These are phyloP conservation scores for Oenanthe javanica DNA, from an alignment of 140 eudicot genomes.

Conservation along the genomic window DNA sequence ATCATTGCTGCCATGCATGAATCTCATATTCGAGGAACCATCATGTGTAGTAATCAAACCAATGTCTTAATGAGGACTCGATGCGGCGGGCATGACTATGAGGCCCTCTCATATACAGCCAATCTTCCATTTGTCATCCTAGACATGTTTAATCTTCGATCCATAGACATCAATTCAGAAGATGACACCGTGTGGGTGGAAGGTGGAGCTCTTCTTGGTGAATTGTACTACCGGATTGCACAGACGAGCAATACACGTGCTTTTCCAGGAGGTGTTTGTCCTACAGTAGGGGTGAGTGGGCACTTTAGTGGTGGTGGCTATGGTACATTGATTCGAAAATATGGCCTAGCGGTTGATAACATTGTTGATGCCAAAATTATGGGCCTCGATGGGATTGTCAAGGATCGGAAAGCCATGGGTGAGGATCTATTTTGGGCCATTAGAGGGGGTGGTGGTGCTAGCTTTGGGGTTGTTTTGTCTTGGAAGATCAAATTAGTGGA, in stretches of 20 bases:
- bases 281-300: conserved; percentile 34
- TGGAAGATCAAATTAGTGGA: conserved; percentile 17
- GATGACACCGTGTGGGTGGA: conserved; percentile 28
- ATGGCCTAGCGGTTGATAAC: conserved; percentile 30
- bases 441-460: conserved; percentile 37
- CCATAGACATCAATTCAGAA: conserved; percentile 12
- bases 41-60: conserved; percentile 9
- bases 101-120: conserved; percentile 28
- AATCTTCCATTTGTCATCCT: conserved; percentile 25
- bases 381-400: conserved; percentile 21
- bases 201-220: conserved; percentile 29
- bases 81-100: conserved; percentile 36
- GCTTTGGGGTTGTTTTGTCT: neutral
- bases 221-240: conserved; percentile 24
- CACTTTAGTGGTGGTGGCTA: conserved; percentile 34
- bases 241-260: conserved; percentile 18
- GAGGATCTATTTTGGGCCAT: conserved; percentile 40
- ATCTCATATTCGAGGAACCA: conserved; percentile 20
- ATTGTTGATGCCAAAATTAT: conserved; percentile 26
- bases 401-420: conserved; percentile 26
- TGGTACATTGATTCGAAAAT: conserved; percentile 23
- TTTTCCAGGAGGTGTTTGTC: conserved; percentile 33
- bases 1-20: conserved; percentile 19
- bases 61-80: conserved; percentile 14
- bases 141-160: conserved; percentile 23